Base-by-base conservation (phyloP, 2,329 filamentous ascomycete species). In the Talaromyces sp. region DNA sequence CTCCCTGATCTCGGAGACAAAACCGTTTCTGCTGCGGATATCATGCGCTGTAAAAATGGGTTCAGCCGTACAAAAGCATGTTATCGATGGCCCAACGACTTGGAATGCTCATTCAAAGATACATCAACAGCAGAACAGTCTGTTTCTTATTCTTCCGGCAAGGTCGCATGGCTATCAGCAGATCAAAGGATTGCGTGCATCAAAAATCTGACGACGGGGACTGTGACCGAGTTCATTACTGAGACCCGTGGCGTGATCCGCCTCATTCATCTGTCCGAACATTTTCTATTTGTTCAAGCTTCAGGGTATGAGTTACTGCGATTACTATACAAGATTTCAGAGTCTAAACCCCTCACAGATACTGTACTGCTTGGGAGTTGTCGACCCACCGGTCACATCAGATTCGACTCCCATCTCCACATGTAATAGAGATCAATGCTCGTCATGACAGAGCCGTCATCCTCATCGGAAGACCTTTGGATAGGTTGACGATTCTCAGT, bases 141-240 rank as follows among this genome's bases (percentile, higher is more conserved):
- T 43, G 9, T 64, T 24, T 59, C 62, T 37, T 64, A 50, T 49
- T 64, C 22, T 52, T 60, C 54, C 8, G 54, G 41, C 22, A 64
- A 52, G 31, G 22, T 64, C n/a, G 62, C 62, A 22, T 66, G 60
- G 64, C 14, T 66, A 37, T 50, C 60, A 10, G n/a, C 39, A 7
- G 60, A 66, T 27, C n/a, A 50, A n/a, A 59, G 62, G 11, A 24
- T 24, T 4, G 62, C 27, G 24, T 59, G 31, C n/a, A 19, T 59
- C 27, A 33, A 19, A 19, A 19, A 64, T 14, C 31, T 64, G 19
- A 56, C 19, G 16, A 41, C 62, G 16, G 54, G 43, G n/a, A 19
- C 16, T n/a, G 33, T 64, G 14, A 47, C 16, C 8, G 54, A 58
- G n/a, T 64, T 59, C n/a, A 19, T 58, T 31, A 47, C 62, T 16